Percentiles rank a stretch among this genome's conserved stretches.
These are phyloP conservation scores for Spatholobus suberectus DNA, from an alignment of 306 rosid genomes.

Conservation along the genomic window DNA sequence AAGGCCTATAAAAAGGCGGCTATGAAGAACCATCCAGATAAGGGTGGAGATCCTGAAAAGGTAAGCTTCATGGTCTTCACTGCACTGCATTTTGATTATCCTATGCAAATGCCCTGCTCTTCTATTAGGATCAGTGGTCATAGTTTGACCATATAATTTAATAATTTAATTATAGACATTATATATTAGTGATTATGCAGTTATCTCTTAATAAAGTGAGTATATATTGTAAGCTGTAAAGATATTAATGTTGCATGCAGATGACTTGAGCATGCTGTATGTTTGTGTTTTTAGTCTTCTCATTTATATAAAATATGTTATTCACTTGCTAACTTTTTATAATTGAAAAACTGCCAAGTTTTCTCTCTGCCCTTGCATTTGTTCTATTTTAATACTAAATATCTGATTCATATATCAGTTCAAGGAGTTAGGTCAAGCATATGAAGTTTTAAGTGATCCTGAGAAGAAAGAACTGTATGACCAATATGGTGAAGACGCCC, in stretches of 20 bases:
- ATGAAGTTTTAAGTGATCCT: slow-evolving; percentile 79
- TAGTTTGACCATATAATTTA: neutral
- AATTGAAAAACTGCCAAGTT: neutral
- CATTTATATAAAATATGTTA: neutral
- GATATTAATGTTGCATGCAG: slow-evolving; percentile 2
- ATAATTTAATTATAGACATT: neutral
- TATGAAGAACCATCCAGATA: slow-evolving; percentile 80
- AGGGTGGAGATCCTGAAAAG: slow-evolving; percentile 92
- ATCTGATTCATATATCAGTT: slow-evolving; percentile 52
- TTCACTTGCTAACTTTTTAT: neutral
- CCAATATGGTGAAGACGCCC: slow-evolving; percentile 84
- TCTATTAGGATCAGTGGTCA: neutral
- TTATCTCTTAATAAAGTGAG: neutral
- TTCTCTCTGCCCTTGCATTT: neutral
- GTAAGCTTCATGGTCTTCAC: slow-evolving; percentile 41
- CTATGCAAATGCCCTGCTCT: neutral
- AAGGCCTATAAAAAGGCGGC: slow-evolving; percentile 84
- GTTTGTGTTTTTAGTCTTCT: neutral
- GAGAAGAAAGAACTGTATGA: slow-evolving; percentile 79
- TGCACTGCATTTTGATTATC: slow-evolving; percentile 13
- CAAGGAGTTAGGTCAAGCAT: slow-evolving; percentile 82
- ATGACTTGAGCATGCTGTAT: slow-evolving; percentile 13
- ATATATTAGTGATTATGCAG: neutral
- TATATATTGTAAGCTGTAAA: neutral
- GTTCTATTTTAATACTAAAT: neutral